Evolutionary conservation across 257 asterid genomes (phyloP), one percentile per base, ranked within the genome.

Genomic region (Eucommia ulmoides): DNA sequence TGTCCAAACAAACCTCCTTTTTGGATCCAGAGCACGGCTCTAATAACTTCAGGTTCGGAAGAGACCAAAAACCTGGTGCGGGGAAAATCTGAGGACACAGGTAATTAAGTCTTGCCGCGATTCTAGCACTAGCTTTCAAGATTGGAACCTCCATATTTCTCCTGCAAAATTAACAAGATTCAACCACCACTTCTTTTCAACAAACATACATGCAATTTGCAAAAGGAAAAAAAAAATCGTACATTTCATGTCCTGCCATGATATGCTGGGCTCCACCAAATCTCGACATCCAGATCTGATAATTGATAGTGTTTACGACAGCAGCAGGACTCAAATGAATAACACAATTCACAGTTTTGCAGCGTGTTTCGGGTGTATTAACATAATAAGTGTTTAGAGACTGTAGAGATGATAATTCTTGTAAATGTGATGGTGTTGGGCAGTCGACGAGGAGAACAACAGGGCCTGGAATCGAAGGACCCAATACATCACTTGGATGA

Each of bases 31-130:
- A 50, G 62, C 56, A 68, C 24, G 76, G 35, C 46, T 74, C 50
- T 51, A 54, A 25, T 42, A 24, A 6, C 18, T 62, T 57, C 60
- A 58, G 55, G 56, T 81, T 63, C 35, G 60, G 60, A 44, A 70
- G 64, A 50, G 87, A 69, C 93, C 87, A 81, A 75, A 81, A 78
- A 57, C 99, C 99, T 55, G 96, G 82, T 23, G 93, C 86, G 0
- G 99, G 99, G 52, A 91, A 91, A 75, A 81, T 71, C 59, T 81
- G 92, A 55, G 96, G 96, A 50, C 94, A 83, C 48, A 91, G 33
- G 62, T 86, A 79, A 76, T 86, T 86, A 54, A 91, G 89, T 19
- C 84, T 79, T 41, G 96, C 79, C 54, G 93, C 79, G 24, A 81
- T 78, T 67, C 87, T 70, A 48, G 96, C 93, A 64, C 99, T 83